Base-by-base conservation (phyloP, 306 rosid species). In the Aeschynomene evenia region DNA sequence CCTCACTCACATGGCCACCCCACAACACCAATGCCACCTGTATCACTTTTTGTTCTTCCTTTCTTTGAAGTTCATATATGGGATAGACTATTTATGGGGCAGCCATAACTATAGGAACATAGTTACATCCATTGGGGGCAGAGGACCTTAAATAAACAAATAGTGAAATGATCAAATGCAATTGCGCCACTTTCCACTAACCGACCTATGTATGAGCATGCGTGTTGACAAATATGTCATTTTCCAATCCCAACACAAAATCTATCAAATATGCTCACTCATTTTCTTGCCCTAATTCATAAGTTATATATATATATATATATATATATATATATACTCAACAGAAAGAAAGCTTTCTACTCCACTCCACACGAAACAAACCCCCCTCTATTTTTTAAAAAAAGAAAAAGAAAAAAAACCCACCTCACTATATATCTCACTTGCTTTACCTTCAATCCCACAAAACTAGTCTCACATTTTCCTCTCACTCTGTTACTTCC, bases 221-320 rank as follows among this genome's bases (percentile, higher is more conserved):
- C 91, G 88, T 81, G 86, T 88, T 77, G 92, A 91, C 79, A 73
- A 81, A 79, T 67, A 65, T 61, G 33, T 75, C 82, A 71, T 55
- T 51, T 68, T 39, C 63, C 63, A 28, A 62, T 33, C 68, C 74
- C 64, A 50, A 23, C 69, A 61, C 55, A 39, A 22, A 61, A 37
- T 46, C 18, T 29, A 29, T 75, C 39, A 34, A 40, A 34, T 36
- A 5, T 36, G 21, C 7, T 64, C 56, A 69, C 68, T 71, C 59
- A 15, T n/a, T 57, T 63, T 37, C 75, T 58, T 67, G 6, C 48
- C 66, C 74, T 31, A 24, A 12, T 66, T 62, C 79, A 42, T 18
- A 52, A 42, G 69, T 66, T 74, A 61, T 58, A n/a, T n/a, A n/a
- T n/a, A n/a, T n/a, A n/a, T n/a, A n/a, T n/a, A n/a, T n/a, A n/a